Conservation (phyloP, 164 flowering plant genomes). For the Stephania japonica region DNA sequence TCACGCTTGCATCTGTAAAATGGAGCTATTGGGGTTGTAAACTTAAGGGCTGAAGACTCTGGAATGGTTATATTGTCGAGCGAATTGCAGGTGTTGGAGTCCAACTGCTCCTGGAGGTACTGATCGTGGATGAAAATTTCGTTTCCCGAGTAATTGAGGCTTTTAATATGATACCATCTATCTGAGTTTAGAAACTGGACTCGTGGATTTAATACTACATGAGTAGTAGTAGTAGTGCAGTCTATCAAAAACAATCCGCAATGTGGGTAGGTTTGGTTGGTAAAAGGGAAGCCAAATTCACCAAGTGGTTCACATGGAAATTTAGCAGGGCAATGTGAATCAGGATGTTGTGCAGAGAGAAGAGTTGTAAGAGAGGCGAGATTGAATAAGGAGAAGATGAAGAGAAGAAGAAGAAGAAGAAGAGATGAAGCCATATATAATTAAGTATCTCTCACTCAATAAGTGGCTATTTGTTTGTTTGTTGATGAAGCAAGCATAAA, state of each 20-base stretch:
- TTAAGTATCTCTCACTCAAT: neutral
- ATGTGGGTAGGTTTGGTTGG: neutral
- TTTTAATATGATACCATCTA: neutral
- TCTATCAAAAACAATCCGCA: conserved; percentile 8
- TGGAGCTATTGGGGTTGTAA: neutral
- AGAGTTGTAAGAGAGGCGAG: neutral
- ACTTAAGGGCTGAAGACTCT: neutral
- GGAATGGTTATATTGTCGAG: neutral
- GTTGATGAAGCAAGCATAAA: neutral
- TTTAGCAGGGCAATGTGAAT: too few species aligned
- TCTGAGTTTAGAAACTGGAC: too few species aligned
- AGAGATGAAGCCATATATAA: neutral
- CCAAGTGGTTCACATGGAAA: neutral
- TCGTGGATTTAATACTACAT: too few species aligned
- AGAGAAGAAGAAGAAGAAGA: neutral
- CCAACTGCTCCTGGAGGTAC: neutral
- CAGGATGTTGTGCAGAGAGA: neutral
- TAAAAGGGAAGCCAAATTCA: conserved; percentile 1
- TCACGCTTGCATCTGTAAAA: conserved; percentile 9
- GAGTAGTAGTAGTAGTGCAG: neutral
- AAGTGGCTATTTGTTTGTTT: too few species aligned
- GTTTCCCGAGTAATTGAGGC: neutral
- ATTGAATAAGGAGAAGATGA: neutral
- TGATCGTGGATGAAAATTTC: neutral
- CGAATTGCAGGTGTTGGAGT: too few species aligned